Percentiles rank a stretch among this genome's conserved stretches.
phyloP scores from a whole-genome alignment of 257 asterid species.

The Solanum pinnatisectum region DNA sequence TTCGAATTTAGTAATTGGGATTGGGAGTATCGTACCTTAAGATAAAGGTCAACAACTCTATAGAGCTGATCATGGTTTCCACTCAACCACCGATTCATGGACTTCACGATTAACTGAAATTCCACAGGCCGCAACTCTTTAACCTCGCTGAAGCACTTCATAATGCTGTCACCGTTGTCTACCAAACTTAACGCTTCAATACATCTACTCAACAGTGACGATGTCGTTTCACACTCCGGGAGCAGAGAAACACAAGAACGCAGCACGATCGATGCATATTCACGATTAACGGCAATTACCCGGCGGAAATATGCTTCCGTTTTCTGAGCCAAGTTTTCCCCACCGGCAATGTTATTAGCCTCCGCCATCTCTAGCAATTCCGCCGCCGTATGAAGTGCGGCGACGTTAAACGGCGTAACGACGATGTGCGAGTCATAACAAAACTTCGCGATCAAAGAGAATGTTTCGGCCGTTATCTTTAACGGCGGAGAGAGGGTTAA shows the following conservation, averaged over 20 bases:
- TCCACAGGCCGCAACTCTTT: constrained; percentile 25
- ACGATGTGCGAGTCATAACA: constrained; percentile 49
- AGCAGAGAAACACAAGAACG: constrained; percentile 47
- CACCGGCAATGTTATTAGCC: neutral
- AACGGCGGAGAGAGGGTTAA: constrained; percentile 76
- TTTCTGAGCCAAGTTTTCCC: constrained; percentile 40
- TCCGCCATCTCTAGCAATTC: constrained; percentile 65
- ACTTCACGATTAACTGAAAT: constrained; percentile 39
- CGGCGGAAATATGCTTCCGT: constrained; percentile 68
- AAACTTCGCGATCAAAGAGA: constrained; percentile 52
- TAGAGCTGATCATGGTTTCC: constrained; percentile 65
- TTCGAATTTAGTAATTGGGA: neutral
- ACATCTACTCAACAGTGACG: constrained; percentile 59
- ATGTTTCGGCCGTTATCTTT: constrained; percentile 62
- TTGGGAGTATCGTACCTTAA: constrained; percentile 28
- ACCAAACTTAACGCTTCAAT: constrained; percentile 53
- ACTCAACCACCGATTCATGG: constrained; percentile 43
- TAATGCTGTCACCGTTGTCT: constrained; percentile 28
- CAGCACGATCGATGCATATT: constrained; percentile 45
- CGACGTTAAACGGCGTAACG: constrained; percentile 68
- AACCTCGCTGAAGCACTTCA: constrained; percentile 33
- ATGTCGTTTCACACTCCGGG: constrained; percentile 69
- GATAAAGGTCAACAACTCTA: constrained; percentile 54
- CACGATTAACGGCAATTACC: constrained; percentile 37
- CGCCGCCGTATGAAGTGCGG: constrained; percentile 73